phyloP scores from a whole-genome alignment of 495 filamentous ascomycete species.

The Daldinia decipiens region DNA sequence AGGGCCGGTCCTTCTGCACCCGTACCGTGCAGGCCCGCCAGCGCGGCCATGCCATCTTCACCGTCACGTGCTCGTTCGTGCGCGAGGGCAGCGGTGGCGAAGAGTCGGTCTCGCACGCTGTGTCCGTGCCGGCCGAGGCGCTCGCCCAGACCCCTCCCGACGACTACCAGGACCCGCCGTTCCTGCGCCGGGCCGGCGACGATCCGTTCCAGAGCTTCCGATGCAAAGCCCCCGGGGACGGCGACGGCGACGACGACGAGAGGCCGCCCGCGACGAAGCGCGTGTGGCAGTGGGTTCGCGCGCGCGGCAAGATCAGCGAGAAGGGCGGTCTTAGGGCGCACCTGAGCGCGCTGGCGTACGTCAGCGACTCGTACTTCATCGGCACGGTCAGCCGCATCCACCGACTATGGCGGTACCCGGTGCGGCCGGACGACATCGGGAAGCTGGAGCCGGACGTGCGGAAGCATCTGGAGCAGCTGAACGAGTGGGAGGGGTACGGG shows the following conservation, averaged over 20 bases:
- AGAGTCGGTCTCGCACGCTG: constrained; percentile 68
- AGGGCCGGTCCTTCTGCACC: constrained; percentile 92
- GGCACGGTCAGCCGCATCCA: constrained; percentile 85
- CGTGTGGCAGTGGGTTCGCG: constrained; percentile 81
- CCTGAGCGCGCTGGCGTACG: constrained; percentile 87
- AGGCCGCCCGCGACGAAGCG: constrained; percentile 66
- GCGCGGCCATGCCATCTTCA: constrained; percentile 90
- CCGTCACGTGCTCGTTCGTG: constrained; percentile 90
- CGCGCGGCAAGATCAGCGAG: constrained; percentile 75
- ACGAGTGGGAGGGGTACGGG: constrained; percentile 52
- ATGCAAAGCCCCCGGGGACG: constrained; percentile 56
- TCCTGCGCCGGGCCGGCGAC: constrained; percentile 37
- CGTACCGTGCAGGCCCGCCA: constrained; percentile 94
- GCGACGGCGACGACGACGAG: constrained; percentile 14
- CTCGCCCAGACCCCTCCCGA: constrained; percentile 50
- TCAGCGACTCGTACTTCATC: constrained; percentile 91
- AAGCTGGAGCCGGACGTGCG: constrained; percentile 46
- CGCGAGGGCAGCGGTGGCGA: constrained; percentile 71
- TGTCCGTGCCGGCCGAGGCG: constrained; percentile 64
- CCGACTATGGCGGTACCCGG: constrained; percentile 69
- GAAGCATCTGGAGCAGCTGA: constrained; percentile 48
- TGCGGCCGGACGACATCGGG: constrained; percentile 50
- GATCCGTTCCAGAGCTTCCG: constrained; percentile 68
- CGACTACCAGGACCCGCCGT: constrained; percentile 53
- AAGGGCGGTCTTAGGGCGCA: constrained; percentile 82